Conservation (phyloP, 345 rosid species). For the Euphorbia peplus region DNA sequence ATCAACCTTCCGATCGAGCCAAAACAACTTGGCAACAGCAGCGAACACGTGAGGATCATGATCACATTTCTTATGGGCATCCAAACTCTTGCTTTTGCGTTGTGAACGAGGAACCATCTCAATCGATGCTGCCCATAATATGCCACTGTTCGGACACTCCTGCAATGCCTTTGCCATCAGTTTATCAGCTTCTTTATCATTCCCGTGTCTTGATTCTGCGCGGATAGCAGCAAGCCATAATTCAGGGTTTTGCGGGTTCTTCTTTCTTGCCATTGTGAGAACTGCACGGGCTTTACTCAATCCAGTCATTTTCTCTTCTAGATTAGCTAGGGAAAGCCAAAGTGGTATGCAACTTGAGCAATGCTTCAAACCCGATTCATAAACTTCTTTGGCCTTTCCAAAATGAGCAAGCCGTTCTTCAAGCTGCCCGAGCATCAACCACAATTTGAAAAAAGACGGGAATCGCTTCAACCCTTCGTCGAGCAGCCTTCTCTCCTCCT, state of each 20-base stretch:
- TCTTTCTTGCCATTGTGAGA: conserved; percentile 75
- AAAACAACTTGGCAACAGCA: conserved; percentile 81
- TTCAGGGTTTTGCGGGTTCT: conserved; percentile 68
- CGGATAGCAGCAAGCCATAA: conserved; percentile 95
- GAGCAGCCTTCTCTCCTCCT: conserved; percentile 76
- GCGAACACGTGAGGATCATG: conserved; percentile 83
- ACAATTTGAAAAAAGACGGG: conserved; percentile 77
- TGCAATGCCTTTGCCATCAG: conserved; percentile 94
- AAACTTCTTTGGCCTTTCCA: conserved; percentile 65
- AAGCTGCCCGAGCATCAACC: conserved; percentile 97
- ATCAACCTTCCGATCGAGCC: conserved; percentile 89
- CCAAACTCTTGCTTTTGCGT: conserved; percentile 61
- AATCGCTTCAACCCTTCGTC: conserved; percentile 79
- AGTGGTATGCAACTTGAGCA: conserved; percentile 64
- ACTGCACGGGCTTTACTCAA: conserved; percentile 78
- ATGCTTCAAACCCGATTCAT: conserved; percentile 61
- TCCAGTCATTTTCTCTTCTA: conserved; percentile 77
- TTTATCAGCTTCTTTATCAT: conserved; percentile 72
- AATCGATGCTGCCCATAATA: conserved; percentile 82
- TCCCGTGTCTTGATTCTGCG: conserved; percentile 69
- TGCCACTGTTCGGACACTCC: conserved; percentile 88
- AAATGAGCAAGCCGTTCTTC: conserved; percentile 63
- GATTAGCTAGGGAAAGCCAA: conserved; percentile 76
- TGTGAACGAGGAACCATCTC: conserved; percentile 85
- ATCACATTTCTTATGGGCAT: conserved; percentile 77